Evolutionary conservation across 139 green algal genomes (phyloP), one percentile per base, ranked within the genome.

Genomic region (Auxenochlorella protothecoides): DNA sequence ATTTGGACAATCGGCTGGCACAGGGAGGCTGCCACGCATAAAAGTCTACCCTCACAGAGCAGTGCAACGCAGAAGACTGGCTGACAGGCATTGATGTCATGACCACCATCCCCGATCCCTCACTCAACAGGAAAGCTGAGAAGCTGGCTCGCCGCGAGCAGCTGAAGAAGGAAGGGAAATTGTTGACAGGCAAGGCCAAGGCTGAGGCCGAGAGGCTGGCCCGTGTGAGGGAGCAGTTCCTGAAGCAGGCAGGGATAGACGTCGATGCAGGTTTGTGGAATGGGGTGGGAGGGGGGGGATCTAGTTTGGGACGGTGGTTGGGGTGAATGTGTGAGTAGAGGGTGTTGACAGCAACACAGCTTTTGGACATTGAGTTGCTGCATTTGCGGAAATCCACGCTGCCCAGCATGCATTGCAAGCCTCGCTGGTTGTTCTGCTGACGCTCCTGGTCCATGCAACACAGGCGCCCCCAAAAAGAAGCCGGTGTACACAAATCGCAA

Each of bases 121-220:
- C n/a, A 8, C 27, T 16, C 14, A 9, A 16, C 72, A 71, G 65
- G 80, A 60, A 92, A 91, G 78, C 82, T 55, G 80, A 84, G 77
- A 68, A 87, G 70, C 55, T 62, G 53, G 83, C 85, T 71, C 68
- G 80, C 11, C 63, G 76, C 0, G 81, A 86, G 86, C 81, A 94
- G 81, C 79, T 97, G 11, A 96, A 93, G 76, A 84, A 84, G 55
- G 82, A 94, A 79, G 91, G 91, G 63, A 92, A 92, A 80, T 82
- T 96, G 75, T 84, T 96, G 51, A 96, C 85, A 7, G 89, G 86
- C 76, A 97, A 96, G 80, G 86, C 89, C 74, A 98, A 97, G 88
- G 88, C 88, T 64, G 92, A 98, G 81, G 87, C 88, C 15, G 86
- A 93, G 79, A 83, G 90, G 14, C 77, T 96, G 73, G 91, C 87